phyloP scores from a whole-genome alignment of 805 yeast genomes.

The Kregervanrija delftensis region DNA sequence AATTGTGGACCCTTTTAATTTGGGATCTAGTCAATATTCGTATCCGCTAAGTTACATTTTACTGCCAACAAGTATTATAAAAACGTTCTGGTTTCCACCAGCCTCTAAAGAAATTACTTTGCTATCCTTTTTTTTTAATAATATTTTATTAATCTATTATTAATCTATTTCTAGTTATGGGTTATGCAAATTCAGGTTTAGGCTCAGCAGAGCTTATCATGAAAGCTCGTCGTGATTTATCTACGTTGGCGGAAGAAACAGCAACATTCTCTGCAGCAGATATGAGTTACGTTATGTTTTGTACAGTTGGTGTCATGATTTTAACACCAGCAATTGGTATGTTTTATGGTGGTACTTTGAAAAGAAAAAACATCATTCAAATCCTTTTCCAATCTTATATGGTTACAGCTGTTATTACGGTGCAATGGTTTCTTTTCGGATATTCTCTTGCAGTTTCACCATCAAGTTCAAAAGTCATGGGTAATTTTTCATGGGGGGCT shows the following conservation, averaged over 20 bases:
- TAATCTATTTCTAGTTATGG: background rate
- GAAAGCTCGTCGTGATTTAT: slow-evolving; percentile 18
- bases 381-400: slow-evolving; percentile 37
- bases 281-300: slow-evolving; percentile 43
- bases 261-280: slow-evolving; percentile 33
- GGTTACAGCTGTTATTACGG: slow-evolving; percentile 32
- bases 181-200: slow-evolving; percentile 27
- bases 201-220: slow-evolving; percentile 23
- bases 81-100: too few species aligned
- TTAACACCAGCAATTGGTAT: slow-evolving; percentile 40
- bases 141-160: too few species aligned
- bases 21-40: too few species aligned
- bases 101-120: too few species aligned
- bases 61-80: too few species aligned
- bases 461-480: slow-evolving; percentile 26
- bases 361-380: slow-evolving; percentile 37
- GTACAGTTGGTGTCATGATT: slow-evolving; percentile 42
- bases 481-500: slow-evolving; percentile 35
- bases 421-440: slow-evolving; percentile 40
- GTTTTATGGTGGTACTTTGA: slow-evolving; percentile 37
- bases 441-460: slow-evolving; percentile 36
- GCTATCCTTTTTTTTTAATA: too few species aligned
- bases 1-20: too few species aligned
- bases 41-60: too few species aligned
- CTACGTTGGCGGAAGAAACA: slow-evolving; percentile 30